Evolutionary conservation across 2,329 filamentous ascomycete genomes (phyloP).

Genomic region (Scedosporium minutisporum): DNA sequence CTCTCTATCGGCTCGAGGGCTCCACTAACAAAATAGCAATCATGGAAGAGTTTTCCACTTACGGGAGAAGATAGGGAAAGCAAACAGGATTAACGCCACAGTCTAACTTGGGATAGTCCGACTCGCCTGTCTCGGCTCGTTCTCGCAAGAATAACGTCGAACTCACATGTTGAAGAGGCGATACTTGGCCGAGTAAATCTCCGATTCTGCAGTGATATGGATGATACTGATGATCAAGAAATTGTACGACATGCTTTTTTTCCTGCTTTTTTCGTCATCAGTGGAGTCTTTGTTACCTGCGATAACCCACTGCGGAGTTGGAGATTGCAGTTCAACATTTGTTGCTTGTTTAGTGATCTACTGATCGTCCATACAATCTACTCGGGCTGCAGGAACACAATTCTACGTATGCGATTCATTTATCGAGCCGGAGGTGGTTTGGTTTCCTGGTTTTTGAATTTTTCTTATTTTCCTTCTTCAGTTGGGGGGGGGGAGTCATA

Average conservation of each 20-base stretch:
- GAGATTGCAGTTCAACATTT: too few species aligned
- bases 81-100: neutral
- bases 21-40: neutral
- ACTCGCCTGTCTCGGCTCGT: neutral
- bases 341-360: too few species aligned
- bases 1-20: neutral
- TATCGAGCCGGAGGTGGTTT: neutral
- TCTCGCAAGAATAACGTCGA: neutral
- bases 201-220: too few species aligned
- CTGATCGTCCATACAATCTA: too few species aligned
- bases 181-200: neutral
- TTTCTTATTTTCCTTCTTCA: neutral
- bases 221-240: too few species aligned
- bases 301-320: too few species aligned
- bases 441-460: neutral
- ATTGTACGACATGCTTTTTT: too few species aligned
- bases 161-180: neutral
- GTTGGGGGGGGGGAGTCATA: neutral
- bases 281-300: too few species aligned
- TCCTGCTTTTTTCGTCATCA: too few species aligned
- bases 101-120: neutral
- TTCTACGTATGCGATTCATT: too few species aligned
- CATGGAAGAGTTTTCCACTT: neutral
- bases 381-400: too few species aligned
- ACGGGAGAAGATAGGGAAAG: too few species aligned